These are phyloP conservation scores for Hanseniaspora vineae DNA, from an alignment of 805 yeast species.

Conservation along the genomic window DNA sequence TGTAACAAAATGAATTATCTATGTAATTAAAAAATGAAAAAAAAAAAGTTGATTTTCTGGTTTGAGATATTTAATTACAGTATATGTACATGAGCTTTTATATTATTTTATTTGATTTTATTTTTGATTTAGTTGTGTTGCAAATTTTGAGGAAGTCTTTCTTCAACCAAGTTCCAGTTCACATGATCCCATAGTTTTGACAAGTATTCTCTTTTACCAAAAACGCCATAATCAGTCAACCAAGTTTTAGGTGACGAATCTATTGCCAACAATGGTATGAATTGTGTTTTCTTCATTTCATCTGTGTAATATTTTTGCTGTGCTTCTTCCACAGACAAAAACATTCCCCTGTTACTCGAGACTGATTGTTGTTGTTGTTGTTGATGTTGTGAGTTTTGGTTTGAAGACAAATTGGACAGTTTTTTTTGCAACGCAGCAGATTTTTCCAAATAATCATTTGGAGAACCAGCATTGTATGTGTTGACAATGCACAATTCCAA, in stretches of 20 bases:
- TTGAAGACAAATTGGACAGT: not conserved
- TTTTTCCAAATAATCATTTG: conserved; percentile 32
- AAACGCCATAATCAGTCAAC: conserved; percentile 65
- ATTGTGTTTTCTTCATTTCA: conserved; percentile 14
- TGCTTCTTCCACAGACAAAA: conserved; percentile 28
- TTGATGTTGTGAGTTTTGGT: conserved; percentile 3
- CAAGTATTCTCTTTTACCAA: conserved; percentile 53
- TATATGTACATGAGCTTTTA: too few species aligned
- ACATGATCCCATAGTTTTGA: conserved; percentile 56
- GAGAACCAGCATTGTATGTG: conserved; percentile 85
- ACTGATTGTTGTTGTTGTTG: too few species aligned
- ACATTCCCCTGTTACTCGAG: conserved; percentile 6
- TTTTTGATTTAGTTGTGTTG: conserved; percentile 5
- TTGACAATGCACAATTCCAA: conserved; percentile 45
- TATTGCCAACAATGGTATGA: conserved; percentile 51
- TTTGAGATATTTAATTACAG: too few species aligned
- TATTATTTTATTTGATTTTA: too few species aligned
- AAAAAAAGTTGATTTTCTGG: too few species aligned
- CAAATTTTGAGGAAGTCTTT: conserved; percentile 23
- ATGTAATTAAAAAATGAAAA: conserved; percentile 7
- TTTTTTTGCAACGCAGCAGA: not conserved
- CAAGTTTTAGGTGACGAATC: conserved; percentile 64
- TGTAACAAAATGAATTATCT: conserved; percentile 5
- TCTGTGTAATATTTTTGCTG: conserved; percentile 14
- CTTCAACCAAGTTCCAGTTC: conserved; percentile 57